These are phyloP conservation scores for Pseudodiploospora longispora DNA, from an alignment of 2,329 filamentous ascomycete genomes.

Conservation along the genomic window DNA sequence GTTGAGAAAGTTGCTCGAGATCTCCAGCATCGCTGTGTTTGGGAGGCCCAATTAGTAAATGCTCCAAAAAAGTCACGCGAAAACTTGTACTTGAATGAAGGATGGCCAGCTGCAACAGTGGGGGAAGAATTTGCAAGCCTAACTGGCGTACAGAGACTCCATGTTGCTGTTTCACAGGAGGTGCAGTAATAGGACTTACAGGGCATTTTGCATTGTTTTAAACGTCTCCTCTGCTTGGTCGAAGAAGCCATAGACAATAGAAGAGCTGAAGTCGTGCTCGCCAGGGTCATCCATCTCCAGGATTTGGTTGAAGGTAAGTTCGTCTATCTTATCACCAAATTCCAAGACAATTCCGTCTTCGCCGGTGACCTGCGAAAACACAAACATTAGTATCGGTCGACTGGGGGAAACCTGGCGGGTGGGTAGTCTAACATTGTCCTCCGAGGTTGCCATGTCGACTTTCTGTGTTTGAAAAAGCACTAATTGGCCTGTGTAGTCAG, in stretches of 20 bases:
- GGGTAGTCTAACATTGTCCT: conserved; percentile 23
- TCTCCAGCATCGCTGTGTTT: conserved; percentile 53
- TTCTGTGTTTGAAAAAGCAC: too few species aligned
- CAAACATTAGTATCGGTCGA: not conserved
- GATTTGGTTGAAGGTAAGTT: conserved; percentile 81
- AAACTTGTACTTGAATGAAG: too few species aligned
- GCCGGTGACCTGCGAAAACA: conserved; percentile 34
- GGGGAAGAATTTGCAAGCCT: too few species aligned
- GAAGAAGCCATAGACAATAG: conserved; percentile 88
- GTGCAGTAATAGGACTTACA: conserved; percentile 55
- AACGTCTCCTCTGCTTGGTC: conserved; percentile 86
- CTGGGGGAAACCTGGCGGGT: not conserved
- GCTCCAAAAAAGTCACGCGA: too few species aligned
- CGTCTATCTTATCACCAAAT: conserved; percentile 71
- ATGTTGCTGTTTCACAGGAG: not conserved
- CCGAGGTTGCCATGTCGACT: conserved; percentile 19
- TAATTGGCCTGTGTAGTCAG: too few species aligned
- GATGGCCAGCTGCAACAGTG: too few species aligned
- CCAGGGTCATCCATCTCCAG: conserved; percentile 95
- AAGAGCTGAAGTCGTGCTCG: conserved; percentile 78
- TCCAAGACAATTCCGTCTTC: conserved; percentile 43
- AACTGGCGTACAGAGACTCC: too few species aligned
- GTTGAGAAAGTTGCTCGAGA: conserved; percentile 65
- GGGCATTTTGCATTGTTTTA: conserved; percentile 66
- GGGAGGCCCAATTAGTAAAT: not conserved